These are phyloP conservation scores for Fraxinus velutina DNA, from an alignment of 305 asterid species.

Conservation along the genomic window DNA sequence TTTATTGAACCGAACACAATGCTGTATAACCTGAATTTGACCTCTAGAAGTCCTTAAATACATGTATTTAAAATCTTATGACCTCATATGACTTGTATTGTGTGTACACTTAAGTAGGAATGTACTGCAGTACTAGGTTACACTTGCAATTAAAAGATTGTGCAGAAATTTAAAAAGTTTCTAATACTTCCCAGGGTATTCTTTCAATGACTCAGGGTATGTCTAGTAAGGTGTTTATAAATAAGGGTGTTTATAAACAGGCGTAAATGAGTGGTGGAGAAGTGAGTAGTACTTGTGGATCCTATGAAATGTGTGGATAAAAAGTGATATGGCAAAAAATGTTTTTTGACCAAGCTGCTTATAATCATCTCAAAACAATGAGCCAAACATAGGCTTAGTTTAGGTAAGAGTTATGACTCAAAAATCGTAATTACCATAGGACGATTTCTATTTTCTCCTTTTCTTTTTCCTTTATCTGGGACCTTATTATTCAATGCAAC, in stretches of 20 bases:
- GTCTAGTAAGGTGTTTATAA: neutral
- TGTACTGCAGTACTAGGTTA: neutral
- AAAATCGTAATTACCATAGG: neutral
- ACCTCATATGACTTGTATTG: neutral
- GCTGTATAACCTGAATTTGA: neutral
- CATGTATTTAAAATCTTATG: neutral
- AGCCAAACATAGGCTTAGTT: neutral
- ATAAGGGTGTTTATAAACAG: neutral
- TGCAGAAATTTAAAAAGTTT: neutral
- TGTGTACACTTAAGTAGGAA: neutral
- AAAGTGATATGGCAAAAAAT: neutral
- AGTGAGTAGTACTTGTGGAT: neutral
- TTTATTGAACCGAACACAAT: neutral
- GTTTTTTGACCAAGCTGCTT: neutral
- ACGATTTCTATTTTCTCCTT: neutral
- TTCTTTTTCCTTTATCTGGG: neutral
- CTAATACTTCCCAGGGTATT: neutral
- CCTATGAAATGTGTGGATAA: neutral
- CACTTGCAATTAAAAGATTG: neutral
- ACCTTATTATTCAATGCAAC: no score
- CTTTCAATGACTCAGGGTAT: neutral
- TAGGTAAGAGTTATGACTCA: neutral
- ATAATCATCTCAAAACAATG: neutral
- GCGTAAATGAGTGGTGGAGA: neutral
- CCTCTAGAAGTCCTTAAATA: neutral